Evolutionary conservation across 1,284 basidiomycete species (phyloP), one percentile per base, ranked within the genome.

Genomic region (Apiotrichum gamsii): DNA sequence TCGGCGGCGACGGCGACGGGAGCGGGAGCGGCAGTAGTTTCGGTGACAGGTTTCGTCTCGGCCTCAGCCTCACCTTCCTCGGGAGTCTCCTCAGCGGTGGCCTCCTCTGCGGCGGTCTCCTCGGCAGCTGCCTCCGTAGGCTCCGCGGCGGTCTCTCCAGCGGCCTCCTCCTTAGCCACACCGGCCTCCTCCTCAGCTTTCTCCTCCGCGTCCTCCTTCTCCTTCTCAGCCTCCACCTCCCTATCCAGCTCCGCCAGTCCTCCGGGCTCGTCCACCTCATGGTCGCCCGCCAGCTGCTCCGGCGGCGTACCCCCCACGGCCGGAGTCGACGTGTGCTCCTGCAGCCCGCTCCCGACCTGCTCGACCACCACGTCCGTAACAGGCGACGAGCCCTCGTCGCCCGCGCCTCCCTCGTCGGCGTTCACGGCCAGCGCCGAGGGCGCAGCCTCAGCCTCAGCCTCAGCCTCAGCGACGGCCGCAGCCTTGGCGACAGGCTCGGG

Each of bases 231-330:
- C 29, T 36, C 37, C 16, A 53, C 33, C 9, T 48, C 36, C n/a
- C 47, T 28, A 23, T 56, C 32, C 14, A 34, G 20, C 39, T 36
- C 10, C 30, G 62, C 60, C 34, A 62, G 36, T 4, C 60, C 62
- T 9, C 58, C 66, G 1, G 60, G 51, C 38, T 52, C 51, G 11
- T 57, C 60, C 16, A 66, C 54, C 52, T 65, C 66, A 40, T 61
- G 62, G 43, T 32, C 39, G 21, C 29, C 15, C 13, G 23, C 14
- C 8, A 39, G 29, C 3, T 24, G 23, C 6, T 36, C 10, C 15
- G 36, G 40, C 5, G 28, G 6, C 9, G 20, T 18, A 11, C 39
- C 37, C 9, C 14, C 21, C 20, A 10, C 21, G 13, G 24, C 36
- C 14, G 36, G 36, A 5, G 20, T 38, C 21, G 20, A 5, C 8